Conservation (phyloP, 306 rosid genomes). For the Sindora glabra region DNA sequence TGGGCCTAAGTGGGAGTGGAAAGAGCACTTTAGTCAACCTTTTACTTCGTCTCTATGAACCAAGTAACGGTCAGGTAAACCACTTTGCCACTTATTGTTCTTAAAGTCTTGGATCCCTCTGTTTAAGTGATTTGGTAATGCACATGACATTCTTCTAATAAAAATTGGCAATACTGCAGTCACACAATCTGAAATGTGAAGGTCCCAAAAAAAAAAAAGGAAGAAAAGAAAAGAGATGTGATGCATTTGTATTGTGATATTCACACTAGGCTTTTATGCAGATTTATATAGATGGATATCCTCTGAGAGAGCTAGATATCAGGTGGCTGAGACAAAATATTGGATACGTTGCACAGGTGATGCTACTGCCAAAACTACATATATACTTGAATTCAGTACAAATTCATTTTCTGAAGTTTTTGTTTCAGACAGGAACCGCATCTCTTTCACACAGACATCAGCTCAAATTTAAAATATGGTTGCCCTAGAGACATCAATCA, state of each 20-base stretch:
- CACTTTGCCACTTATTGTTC: neutral
- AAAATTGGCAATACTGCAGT: neutral
- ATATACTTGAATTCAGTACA: neutral
- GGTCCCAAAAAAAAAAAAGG: too few relatives aligned
- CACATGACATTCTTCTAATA: neutral
- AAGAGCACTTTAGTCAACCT: slow-evolving; percentile 86
- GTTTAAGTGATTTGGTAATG: neutral
- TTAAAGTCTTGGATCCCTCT: neutral
- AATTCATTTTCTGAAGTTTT: neutral
- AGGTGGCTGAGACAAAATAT: slow-evolving; percentile 82
- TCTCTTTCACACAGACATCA: slow-evolving; percentile 74
- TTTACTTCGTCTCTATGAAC: slow-evolving; percentile 85
- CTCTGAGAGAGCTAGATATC: slow-evolving; percentile 65
- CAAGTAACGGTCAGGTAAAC: slow-evolving; percentile 77
- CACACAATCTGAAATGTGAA: neutral
- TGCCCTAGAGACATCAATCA: slow-evolving; percentile 30
- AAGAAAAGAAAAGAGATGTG: too few relatives aligned
- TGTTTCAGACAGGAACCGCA: slow-evolving; percentile 55
- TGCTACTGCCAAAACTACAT: slow-evolving; percentile 14
- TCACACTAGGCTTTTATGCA: slow-evolving; percentile 21
- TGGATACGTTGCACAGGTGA: slow-evolving; percentile 83
- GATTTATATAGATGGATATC: slow-evolving; percentile 67
- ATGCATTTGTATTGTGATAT: neutral
- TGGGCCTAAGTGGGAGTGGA: slow-evolving; percentile 96
- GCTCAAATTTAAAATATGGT: slow-evolving; percentile 78